Percentiles rank a stretch among this genome's conserved stretches.
Evolutionary conservation across 805 yeast species (phyloP).

Genomic region (Monosporozyma servazzii): DNA sequence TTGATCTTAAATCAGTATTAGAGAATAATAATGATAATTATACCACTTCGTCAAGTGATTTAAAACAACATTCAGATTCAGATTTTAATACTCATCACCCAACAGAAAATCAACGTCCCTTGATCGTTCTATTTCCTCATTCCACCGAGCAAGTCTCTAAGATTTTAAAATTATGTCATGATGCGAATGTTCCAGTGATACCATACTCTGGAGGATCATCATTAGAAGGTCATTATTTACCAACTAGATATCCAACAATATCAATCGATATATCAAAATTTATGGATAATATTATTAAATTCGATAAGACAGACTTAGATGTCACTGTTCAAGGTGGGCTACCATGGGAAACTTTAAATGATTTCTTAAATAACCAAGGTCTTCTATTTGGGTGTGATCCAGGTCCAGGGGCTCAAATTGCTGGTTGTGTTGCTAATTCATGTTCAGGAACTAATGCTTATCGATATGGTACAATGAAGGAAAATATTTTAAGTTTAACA

Average conservation of each 20-base stretch:
- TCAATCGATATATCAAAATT: constrained; percentile 46
- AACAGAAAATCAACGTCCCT: constrained; percentile 46
- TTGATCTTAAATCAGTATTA: constrained; percentile 33
- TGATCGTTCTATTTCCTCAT: constrained; percentile 51
- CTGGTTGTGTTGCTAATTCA: constrained; percentile 70
- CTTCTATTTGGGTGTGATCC: constrained; percentile 68
- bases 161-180: constrained; percentile 53
- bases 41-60: constrained; percentile 31
- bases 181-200: constrained; percentile 57
- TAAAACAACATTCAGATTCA: constrained; percentile 49
- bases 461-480: constrained; percentile 73
- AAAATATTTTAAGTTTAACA: constrained; percentile 56
- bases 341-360: constrained; percentile 66
- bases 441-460: constrained; percentile 78
- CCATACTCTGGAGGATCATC: constrained; percentile 76
- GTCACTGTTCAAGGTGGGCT: constrained; percentile 70
- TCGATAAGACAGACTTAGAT: constrained; percentile 60
- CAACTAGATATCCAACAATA: constrained; percentile 61
- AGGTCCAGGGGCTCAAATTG: constrained; percentile 74
- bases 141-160: constrained; percentile 58
- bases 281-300: constrained; percentile 47
- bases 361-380: constrained; percentile 38
- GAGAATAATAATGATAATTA: constrained; percentile 31
- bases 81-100: constrained; percentile 60
- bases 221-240: constrained; percentile 71